phyloP scores from a whole-genome alignment of 805 yeast species.

The Metschnikowia orientalis region DNA sequence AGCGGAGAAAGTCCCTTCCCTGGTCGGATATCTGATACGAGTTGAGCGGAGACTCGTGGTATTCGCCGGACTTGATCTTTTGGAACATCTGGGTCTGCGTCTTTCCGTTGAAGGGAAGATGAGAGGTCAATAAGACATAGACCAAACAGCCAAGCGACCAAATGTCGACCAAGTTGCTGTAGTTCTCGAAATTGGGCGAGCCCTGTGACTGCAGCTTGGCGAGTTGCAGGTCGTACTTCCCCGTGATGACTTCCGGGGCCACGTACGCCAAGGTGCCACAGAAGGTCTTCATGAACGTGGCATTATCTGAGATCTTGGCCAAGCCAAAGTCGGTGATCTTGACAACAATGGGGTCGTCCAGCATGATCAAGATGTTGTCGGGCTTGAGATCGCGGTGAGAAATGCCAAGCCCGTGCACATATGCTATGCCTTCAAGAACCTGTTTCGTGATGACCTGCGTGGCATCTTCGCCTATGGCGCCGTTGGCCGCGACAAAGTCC shows the following conservation, averaged over 20 bases:
- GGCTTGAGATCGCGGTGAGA: slow-evolving; percentile 97
- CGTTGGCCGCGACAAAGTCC: slow-evolving; percentile 94
- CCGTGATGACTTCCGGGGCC: slow-evolving; percentile 86
- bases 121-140: slow-evolving; percentile 88
- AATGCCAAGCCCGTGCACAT: slow-evolving; percentile 85
- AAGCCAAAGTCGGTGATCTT: slow-evolving; percentile 95
- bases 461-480: slow-evolving; percentile 87
- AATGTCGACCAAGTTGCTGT: slow-evolving; percentile 88
- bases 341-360: slow-evolving; percentile 85
- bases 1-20: slow-evolving; percentile 68
- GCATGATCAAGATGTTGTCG: slow-evolving; percentile 86
- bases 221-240: slow-evolving; percentile 44
- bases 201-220: slow-evolving; percentile 17
- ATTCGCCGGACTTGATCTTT: slow-evolving; percentile 72
- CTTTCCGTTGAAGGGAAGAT: slow-evolving; percentile 89
- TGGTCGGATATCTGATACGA: slow-evolving; percentile 60
- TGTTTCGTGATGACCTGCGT: slow-evolving; percentile 84
- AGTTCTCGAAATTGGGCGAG: slow-evolving; percentile 40
- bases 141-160: slow-evolving; percentile 97
- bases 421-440: slow-evolving; percentile 74
- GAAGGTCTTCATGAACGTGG: slow-evolving; percentile 88
- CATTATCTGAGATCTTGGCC: slow-evolving; percentile 82
- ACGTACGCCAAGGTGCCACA: slow-evolving; percentile 97
- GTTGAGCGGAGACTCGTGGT: slow-evolving; percentile 69
- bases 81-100: slow-evolving; percentile 82